These are phyloP conservation scores for Phialophora chinensis DNA, from an alignment of 2,329 filamentous ascomycete species.

Conservation along the genomic window DNA sequence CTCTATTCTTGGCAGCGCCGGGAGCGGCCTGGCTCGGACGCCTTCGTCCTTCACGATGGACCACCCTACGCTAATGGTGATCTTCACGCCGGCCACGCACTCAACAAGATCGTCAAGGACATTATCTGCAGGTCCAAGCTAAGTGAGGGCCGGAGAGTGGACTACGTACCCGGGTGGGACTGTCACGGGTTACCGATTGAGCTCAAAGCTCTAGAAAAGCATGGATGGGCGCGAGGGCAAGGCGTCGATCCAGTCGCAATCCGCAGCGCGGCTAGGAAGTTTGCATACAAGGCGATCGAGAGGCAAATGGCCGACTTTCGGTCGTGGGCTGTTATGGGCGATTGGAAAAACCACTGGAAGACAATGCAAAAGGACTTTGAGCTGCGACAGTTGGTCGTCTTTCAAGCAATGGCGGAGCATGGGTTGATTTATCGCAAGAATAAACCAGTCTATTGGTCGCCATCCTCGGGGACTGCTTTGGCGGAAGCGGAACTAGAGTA, in stretches of 20 bases:
- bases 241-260: conserved; percentile 56
- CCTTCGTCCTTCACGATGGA: conserved; percentile 89
- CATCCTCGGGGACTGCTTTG: conserved; percentile 67
- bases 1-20: conserved; percentile 84
- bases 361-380: conserved; percentile 69
- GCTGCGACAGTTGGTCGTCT: conserved; percentile 64
- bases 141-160: conserved; percentile 74
- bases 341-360: conserved; percentile 67
- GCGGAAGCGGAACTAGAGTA: conserved; percentile 71
- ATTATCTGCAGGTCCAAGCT: conserved; percentile 84
- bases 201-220: conserved; percentile 81
- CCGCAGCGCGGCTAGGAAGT: conserved; percentile 59
- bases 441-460: conserved; percentile 71
- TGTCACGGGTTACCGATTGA: conserved; percentile 98
- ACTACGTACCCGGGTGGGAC: conserved; percentile 94
- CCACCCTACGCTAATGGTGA: conserved; percentile 95
- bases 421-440: conserved; percentile 66
- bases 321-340: conserved; percentile 68
- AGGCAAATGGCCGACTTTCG: conserved; percentile 65
- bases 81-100: conserved; percentile 88
- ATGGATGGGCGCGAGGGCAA: conserved; percentile 49
- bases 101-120: conserved; percentile 98
- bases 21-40: conserved; percentile 55
- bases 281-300: conserved; percentile 63
- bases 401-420: conserved; percentile 66